Evolutionary conservation across 805 yeast genomes (phyloP).

Genomic region (Yarrowia sp.): DNA sequence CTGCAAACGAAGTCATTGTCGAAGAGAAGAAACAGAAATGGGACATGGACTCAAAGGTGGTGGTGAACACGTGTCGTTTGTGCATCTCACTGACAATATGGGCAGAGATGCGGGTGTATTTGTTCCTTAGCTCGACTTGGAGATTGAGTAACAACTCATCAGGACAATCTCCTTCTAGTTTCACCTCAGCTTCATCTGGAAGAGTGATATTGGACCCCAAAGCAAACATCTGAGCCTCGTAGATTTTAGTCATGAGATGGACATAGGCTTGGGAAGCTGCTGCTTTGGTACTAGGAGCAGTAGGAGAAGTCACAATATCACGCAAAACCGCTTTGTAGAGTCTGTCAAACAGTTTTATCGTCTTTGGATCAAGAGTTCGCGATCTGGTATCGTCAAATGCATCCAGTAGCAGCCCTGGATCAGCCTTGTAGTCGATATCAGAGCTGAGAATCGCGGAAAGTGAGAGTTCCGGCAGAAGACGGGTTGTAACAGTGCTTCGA

Average conservation of each 20-base stretch:
- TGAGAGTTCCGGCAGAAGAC: not conserved
- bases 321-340: conserved; percentile 17
- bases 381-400: conserved; percentile 23
- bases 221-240: conserved; percentile 17
- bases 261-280: conserved; percentile 22
- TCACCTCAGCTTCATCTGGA: not conserved
- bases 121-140: not conserved
- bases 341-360: not conserved
- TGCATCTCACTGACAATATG: conserved; percentile 12
- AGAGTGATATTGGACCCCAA: conserved; percentile 3
- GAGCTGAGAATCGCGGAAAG: conserved; percentile 7
- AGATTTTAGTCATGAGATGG: not conserved
- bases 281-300: not conserved
- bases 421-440: not conserved
- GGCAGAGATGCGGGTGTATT: not conserved
- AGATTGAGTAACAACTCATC: conserved; percentile 5
- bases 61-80: not conserved
- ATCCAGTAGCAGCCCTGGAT: conserved; percentile 18
- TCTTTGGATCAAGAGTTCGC: not conserved
- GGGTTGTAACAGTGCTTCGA: not conserved
- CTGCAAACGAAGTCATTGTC: not conserved
- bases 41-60: not conserved
- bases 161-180: not conserved
- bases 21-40: not conserved
- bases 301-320: not conserved